Conservation (phyloP, 1,284 basidiomycete species). For the Coniophora puteana region DNA sequence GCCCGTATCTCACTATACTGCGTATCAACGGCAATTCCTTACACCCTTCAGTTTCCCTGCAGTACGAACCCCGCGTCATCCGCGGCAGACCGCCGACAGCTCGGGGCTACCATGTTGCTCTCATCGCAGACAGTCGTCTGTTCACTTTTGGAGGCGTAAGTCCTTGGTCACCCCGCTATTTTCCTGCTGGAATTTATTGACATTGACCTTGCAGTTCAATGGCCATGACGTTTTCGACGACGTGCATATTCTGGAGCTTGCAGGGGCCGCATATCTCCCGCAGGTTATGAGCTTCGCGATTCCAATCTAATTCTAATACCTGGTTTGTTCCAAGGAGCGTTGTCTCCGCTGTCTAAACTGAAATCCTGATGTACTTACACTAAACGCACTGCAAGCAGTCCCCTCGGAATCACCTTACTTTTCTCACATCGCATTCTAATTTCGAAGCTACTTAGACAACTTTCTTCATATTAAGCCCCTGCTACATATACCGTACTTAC, state of each 20-base stretch:
- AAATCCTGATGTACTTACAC: too few relatives aligned
- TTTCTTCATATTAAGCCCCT: too few relatives aligned
- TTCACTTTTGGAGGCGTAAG: constrained; percentile 78
- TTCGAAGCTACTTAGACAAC: too few relatives aligned
- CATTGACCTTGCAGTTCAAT: constrained; percentile 48
- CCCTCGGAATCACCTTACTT: too few relatives aligned
- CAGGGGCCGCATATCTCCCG: constrained; percentile 86
- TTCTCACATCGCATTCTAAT: too few relatives aligned
- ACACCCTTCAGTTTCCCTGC: constrained; percentile 51
- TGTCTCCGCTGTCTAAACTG: too few relatives aligned
- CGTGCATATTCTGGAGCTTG: constrained; percentile 81
- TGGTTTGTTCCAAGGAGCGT: too few relatives aligned
- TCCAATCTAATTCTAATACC: too few relatives aligned
- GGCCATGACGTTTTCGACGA: constrained; percentile 82
- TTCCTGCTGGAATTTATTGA: neutral
- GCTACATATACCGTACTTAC: too few relatives aligned
- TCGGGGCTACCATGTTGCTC: constrained; percentile 80
- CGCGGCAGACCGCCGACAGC: constrained; percentile 69
- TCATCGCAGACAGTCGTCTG: constrained; percentile 80
- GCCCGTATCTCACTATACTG: neutral
- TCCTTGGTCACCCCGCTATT: constrained; percentile 1
- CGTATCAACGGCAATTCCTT: constrained; percentile 27
- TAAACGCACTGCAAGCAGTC: too few relatives aligned
- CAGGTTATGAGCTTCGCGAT: constrained; percentile 78
- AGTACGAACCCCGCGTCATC: constrained; percentile 59